These are phyloP conservation scores for Epichloe sp. DNA, from an alignment of 2,329 filamentous ascomycete genomes.

Conservation along the genomic window DNA sequence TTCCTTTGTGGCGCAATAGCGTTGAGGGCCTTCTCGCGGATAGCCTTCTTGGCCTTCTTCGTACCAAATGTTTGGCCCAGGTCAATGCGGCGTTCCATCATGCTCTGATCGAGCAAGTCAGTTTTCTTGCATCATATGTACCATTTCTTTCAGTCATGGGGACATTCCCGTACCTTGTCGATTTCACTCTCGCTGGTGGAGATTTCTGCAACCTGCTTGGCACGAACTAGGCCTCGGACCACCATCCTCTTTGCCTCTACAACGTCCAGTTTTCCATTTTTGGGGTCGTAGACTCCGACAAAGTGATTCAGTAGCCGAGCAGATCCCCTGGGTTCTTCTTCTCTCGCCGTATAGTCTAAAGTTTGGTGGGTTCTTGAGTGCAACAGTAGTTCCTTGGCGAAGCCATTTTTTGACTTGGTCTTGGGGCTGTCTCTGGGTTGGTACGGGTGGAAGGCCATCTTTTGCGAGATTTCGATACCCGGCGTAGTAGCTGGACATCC, in stretches of 20 bases:
- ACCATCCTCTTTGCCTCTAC: slow-evolving; percentile 53
- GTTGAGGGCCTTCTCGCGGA: slow-evolving; percentile 56
- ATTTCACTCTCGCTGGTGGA: slow-evolving; percentile 24
- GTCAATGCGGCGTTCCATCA: slow-evolving; percentile 49
- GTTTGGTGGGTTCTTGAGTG: slow-evolving; percentile 44
- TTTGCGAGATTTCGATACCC: slow-evolving; percentile 22
- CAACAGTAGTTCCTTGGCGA: slow-evolving; percentile 37
- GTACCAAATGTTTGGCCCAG: slow-evolving; percentile 73
- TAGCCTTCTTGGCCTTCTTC: slow-evolving; percentile 71
- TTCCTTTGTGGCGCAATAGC: slow-evolving; percentile 42
- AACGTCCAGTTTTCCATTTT: slow-evolving; percentile 44
- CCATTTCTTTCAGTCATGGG: not conserved
- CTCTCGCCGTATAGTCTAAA: slow-evolving; percentile 46
- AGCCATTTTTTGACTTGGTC: slow-evolving; percentile 25
- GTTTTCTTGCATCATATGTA: slow-evolving; percentile 1
- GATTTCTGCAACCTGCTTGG: slow-evolving; percentile 37
- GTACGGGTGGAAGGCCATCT: slow-evolving; percentile 35
- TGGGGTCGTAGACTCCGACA: slow-evolving; percentile 49
- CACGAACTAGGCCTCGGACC: slow-evolving; percentile 42
- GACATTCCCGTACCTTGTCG: slow-evolving; percentile 14
- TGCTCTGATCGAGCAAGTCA: slow-evolving; percentile 30
- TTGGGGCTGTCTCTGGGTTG: slow-evolving; percentile 23
- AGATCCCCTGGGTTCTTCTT: slow-evolving; percentile 23
- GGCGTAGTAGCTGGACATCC: slow-evolving; percentile 18
- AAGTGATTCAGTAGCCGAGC: slow-evolving; percentile 44